Percentiles rank a stretch among this genome's conserved stretches.
These are phyloP conservation scores for Gossypium aridum DNA, from an alignment of 441 rosid genomes.

Conservation along the genomic window DNA sequence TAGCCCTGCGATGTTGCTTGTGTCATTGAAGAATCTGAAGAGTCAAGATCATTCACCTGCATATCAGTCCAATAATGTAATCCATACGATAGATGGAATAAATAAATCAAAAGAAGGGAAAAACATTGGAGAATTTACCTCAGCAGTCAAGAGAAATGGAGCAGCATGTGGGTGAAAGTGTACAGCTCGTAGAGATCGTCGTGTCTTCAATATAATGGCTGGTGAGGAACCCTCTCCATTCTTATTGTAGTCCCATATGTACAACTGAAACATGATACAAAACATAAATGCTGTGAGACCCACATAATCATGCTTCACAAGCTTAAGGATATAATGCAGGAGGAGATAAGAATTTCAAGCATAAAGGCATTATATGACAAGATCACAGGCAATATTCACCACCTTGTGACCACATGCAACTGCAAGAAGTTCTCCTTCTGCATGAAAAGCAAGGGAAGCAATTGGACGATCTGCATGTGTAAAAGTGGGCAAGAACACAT, in stretches of 20 bases:
- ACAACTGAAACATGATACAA: conserved; percentile 42
- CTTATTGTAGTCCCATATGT: conserved; percentile 75
- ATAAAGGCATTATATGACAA: neutral
- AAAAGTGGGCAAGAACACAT: neutral
- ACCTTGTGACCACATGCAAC: conserved; percentile 98
- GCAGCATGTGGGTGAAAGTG: conserved; percentile 94
- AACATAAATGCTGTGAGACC: conserved; percentile 13
- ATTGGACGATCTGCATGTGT: conserved; percentile 67
- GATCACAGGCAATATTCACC: conserved; percentile 11
- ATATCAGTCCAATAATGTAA: conserved; percentile 45
- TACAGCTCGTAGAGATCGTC: conserved; percentile 87
- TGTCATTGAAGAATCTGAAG: conserved; percentile 74
- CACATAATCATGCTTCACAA: neutral
- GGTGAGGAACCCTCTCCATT: conserved; percentile 66
- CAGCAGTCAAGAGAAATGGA: conserved; percentile 89
- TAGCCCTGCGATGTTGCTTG: conserved; percentile 70
- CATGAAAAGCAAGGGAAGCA: conserved; percentile 94
- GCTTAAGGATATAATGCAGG: neutral
- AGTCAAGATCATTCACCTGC: conserved; percentile 95
- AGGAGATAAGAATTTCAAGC: neutral
- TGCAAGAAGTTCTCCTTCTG: conserved; percentile 83
- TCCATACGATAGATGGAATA: conserved; percentile 15
- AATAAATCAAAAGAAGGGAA: conserved; percentile 19
- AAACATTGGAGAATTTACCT: conserved; percentile 46
- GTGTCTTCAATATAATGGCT: conserved; percentile 59